A percentile compares a stretch with the other conserved stretches of the same genome.
These are phyloP conservation scores for Auricularia auricula-judae DNA, from an alignment of 768 basidiomycete species.

Conservation along the genomic window DNA sequence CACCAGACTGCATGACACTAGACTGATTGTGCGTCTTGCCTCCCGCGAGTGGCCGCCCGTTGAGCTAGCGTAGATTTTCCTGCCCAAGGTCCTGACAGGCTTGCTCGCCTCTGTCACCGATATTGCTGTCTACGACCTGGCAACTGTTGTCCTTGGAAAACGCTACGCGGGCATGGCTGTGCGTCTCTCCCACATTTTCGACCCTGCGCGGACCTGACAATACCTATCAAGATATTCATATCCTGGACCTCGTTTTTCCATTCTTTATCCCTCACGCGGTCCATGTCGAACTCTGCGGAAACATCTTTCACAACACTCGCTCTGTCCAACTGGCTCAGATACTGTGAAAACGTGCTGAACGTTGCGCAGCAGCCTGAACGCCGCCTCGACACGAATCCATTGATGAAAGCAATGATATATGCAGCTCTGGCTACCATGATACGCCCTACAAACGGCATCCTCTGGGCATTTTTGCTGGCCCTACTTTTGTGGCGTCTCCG, in stretches of 20 bases:
- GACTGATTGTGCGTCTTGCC: slow-evolving; percentile 48
- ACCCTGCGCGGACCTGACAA: slow-evolving; percentile 1
- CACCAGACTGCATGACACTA: slow-evolving; percentile 40
- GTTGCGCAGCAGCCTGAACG: not conserved
- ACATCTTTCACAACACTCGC: slow-evolving; percentile 76
- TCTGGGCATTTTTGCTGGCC: slow-evolving; percentile 68
- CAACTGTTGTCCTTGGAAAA: slow-evolving; percentile 44
- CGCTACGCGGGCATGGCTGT: slow-evolving; percentile 53
- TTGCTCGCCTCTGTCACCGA: slow-evolving; percentile 72
- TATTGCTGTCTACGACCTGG: slow-evolving; percentile 54
- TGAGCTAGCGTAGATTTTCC: slow-evolving; percentile 42
- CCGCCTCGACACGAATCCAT: not conserved
- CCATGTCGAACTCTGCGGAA: slow-evolving; percentile 88
- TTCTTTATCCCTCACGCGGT: slow-evolving; percentile 70
- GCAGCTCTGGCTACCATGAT: slow-evolving; percentile 73
- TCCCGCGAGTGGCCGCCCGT: slow-evolving; percentile 3
- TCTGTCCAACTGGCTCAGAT: slow-evolving; percentile 50
- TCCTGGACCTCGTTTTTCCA: slow-evolving; percentile 85
- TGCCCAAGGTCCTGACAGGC: slow-evolving; percentile 72
- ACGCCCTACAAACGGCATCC: slow-evolving; percentile 79
- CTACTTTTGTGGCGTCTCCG: slow-evolving; percentile 28
- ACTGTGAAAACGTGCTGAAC: slow-evolving; percentile 13
- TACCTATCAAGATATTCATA: slow-evolving; percentile 47
- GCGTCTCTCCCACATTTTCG: slow-evolving; percentile 20
- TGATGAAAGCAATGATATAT: slow-evolving; percentile 36